Evolutionary conservation across 169 alveolate genomes (phyloP), one percentile per base, ranked within the genome.

Genomic region (Besnoitia besnoiti): DNA sequence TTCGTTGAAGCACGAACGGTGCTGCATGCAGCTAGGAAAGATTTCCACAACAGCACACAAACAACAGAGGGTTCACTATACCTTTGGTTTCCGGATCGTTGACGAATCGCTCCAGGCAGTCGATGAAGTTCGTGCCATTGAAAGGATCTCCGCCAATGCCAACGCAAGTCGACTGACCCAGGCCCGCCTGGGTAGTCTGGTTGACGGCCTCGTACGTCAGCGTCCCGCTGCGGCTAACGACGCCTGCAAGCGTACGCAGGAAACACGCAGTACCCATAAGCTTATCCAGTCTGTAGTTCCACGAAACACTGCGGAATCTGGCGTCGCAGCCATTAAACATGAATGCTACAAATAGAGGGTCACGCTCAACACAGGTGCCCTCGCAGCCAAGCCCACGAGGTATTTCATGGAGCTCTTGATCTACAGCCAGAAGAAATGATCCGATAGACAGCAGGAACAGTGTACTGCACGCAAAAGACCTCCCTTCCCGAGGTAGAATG

Each of bases 121-220:
- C 99, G 89, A 98, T 98, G 96, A 99, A 99, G 95, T 97, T 98
- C 73, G 99, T 98, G 89, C 99, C 99, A 79, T 98, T 98, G 96
- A 99, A 98, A 49, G 99, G 99, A 92, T 99, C 99, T 35, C 99
- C 99, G 37, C 99, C 99, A 62, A 99, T 99, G 35, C 95, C 95
- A 49, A 99, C 98, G 94, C 99, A 98, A 42, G 99, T 98, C 40
- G 99, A 98, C 96, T 99, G 99, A 24, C 99, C 99, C 85, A 99
- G 95, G n/a, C 99, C 99, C 75, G 96, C 98, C 61, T 94, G 96
- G 5, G 99, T 98, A 30, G 99, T 98, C 97, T 99, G 99, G 94
- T 98, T 98, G 50, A 99, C 99, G 21, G 99, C 99, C 96, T 98
- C 99, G 92, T 98, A 98, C 16, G 99, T 98, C 91, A 98, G 96